A percentile compares a stretch with the other conserved stretches of the same genome.
phyloP scores from a whole-genome alignment of 1,284 basidiomycete genomes.

The Phellopilus nigrolimitatus region DNA sequence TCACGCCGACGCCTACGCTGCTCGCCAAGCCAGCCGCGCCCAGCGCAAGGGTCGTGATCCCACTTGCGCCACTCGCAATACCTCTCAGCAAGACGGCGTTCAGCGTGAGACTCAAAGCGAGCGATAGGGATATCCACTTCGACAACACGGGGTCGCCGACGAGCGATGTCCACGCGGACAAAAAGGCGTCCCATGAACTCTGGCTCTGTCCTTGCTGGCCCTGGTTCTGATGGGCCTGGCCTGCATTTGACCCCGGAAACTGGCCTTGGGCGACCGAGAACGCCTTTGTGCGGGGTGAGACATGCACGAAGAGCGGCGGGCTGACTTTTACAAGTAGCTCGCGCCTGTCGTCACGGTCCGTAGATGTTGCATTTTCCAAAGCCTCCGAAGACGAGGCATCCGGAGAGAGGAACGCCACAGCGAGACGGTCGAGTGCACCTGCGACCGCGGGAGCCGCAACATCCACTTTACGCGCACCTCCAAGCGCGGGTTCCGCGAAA shows the following conservation, averaged over 20 bases:
- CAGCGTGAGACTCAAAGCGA: constrained; percentile 84
- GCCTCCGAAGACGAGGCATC: constrained; percentile 26
- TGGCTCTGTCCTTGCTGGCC: constrained; percentile 24
- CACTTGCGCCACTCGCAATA: constrained; percentile 47
- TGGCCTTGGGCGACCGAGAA: constrained; percentile 16
- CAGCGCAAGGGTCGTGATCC: constrained; percentile 34
- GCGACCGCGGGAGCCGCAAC: constrained; percentile 57
- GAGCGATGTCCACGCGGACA: constrained; percentile 91
- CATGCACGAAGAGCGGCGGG: constrained; percentile 59
- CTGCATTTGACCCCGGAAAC: constrained; percentile 22
- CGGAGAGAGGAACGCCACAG: constrained; percentile 30
- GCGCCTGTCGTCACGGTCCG: not conserved
- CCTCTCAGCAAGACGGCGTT: constrained; percentile 94
- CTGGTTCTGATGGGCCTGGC: constrained; percentile 18
- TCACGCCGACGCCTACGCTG: constrained; percentile 32
- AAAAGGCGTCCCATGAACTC: constrained; percentile 72
- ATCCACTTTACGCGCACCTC: constrained; percentile 48
- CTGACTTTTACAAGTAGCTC: constrained; percentile 70
- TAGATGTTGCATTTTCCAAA: constrained; percentile 32
- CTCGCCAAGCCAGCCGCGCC: constrained; percentile 34
- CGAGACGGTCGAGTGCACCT: constrained; percentile 56
- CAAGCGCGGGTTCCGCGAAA: constrained; percentile 20
- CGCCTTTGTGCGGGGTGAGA: constrained; percentile 33
- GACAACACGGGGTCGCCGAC: constrained; percentile 93
- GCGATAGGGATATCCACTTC: constrained; percentile 92